Evolutionary conservation across 208 protist genomes (phyloP), one percentile per base, ranked within the genome.

Genomic region (Willaertia magna): DNA sequence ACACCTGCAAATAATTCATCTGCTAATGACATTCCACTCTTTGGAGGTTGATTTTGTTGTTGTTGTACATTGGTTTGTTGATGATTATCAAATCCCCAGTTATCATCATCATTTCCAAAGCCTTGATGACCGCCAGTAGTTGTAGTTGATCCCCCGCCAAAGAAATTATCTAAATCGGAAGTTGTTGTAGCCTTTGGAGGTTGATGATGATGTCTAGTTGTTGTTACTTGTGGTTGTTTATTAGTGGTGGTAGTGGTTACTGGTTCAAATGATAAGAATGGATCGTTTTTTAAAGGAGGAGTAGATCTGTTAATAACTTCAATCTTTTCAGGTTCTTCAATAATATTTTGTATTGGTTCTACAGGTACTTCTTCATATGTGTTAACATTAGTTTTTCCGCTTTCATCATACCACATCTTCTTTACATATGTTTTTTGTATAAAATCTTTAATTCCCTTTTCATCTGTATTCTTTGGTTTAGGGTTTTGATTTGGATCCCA

Each of bases 391-490:
- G n/a, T n/a, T n/a, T n/a, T n/a, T 47, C 44, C 44, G 44, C 76
- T 81, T 22, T 7, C 44, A 51, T 51, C 44, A 42, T 83, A 83
- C 20, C 26, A 83, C 12, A 26, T 49, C 43, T 83, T 83, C 14
- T 55, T 16, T n/a, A 83, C 78, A 55, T 83, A 83, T 43, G 78
- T 83, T 18, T 83, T 39, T 30, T 83, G 18, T 40, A 83, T 83
- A 55, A 83, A 83, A 4, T 55, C 18, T n/a, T 83, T 55, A 43
- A 83, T 40, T 55, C 18, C 34, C 11, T 34, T 20, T 20, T 83
- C 78, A 7, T 83, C 46, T 39, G 46, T 42, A 4, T 0, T 0
- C 4, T 83, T 83, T 83, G 78, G 78, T 42, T 55, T 83, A 55
- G 78, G 78, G 22, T 11, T 0, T 18, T 49, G 40, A 6, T n/a